Percentiles rank a stretch among this genome's conserved stretches.
Conservation (phyloP, 352 stramenopile genomes). For the Phytophthora cajani region DNA sequence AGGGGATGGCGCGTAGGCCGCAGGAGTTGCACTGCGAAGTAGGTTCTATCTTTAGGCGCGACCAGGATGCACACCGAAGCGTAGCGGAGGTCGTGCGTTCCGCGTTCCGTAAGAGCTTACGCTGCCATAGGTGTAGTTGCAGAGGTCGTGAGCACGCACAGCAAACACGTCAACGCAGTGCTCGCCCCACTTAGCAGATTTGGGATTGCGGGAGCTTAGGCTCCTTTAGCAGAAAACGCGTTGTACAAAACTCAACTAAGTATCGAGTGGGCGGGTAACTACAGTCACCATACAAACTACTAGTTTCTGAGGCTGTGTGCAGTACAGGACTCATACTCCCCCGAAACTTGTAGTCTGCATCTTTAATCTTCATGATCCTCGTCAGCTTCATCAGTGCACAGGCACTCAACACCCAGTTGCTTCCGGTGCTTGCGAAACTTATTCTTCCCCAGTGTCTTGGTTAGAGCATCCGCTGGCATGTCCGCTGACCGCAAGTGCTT, state of each 20-base stretch:
- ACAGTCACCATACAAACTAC: background rate
- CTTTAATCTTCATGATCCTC: background rate
- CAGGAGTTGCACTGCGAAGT: too few species aligned
- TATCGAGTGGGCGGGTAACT: background rate
- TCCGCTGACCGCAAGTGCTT: background rate
- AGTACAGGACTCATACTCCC: background rate
- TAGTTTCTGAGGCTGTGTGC: background rate
- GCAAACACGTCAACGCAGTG: background rate
- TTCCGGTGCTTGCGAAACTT: background rate
- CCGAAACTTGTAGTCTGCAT: background rate
- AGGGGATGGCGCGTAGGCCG: too few species aligned
- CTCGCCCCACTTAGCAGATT: background rate
- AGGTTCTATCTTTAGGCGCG: too few species aligned
- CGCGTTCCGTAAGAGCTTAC: too few species aligned
- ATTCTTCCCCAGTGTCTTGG: background rate
- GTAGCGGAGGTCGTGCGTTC: too few species aligned
- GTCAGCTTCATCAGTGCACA: background rate
- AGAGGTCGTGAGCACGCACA: background rate
- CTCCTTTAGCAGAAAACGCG: background rate
- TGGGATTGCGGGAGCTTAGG: background rate
- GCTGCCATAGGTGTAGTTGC: background rate
- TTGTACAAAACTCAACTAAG: background rate
- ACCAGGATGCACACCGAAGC: too few species aligned
- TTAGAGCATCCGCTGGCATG: background rate
- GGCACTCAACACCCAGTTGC: background rate